Percentiles rank a stretch among this genome's conserved stretches.
These are phyloP conservation scores for Blastocladiella emersonii DNA, from an alignment of 371 early-diverging fungal species.

Conservation along the genomic window DNA sequence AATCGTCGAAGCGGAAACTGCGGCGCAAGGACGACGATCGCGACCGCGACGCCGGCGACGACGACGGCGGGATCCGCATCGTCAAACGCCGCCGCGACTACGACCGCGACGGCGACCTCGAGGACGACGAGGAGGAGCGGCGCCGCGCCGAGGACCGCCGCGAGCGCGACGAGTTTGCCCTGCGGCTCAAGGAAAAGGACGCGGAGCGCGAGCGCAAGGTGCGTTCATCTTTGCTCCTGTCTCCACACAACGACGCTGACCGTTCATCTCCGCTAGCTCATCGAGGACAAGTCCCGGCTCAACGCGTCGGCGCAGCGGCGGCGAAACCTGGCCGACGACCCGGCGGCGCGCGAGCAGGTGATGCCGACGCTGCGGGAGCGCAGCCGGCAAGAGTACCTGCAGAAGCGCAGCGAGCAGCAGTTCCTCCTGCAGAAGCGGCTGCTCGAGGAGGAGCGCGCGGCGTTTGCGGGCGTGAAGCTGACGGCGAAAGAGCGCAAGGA, in stretches of 20 bases:
- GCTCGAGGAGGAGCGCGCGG: conserved; percentile 72
- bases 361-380: conserved; percentile 62
- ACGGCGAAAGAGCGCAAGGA: conserved; percentile 62
- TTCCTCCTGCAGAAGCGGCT: conserved; percentile 57
- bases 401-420: conserved; percentile 69
- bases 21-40: conserved; percentile 38
- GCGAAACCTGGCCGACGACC: conserved; percentile 67
- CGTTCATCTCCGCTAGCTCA: too few species aligned
- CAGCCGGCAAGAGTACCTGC: conserved; percentile 81
- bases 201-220: conserved; percentile 60
- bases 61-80: not conserved
- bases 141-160: conserved; percentile 36
- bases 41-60: conserved; percentile 17
- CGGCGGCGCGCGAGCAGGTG: conserved; percentile 37
- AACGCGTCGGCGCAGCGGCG: conserved; percentile 42
- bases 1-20: conserved; percentile 18
- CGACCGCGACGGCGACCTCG: conserved; percentile 37
- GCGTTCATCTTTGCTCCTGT: too few species aligned
- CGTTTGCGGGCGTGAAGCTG: conserved; percentile 61
- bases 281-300: conserved; percentile 43
- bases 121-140: conserved; percentile 29
- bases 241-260: too few species aligned
- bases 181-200: conserved; percentile 68
- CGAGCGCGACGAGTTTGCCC: conserved; percentile 84
- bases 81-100: conserved; percentile 19